Base-by-base conservation (phyloP, 2,329 filamentous ascomycete species). In the Sporothrix pseudoabietina region DNA sequence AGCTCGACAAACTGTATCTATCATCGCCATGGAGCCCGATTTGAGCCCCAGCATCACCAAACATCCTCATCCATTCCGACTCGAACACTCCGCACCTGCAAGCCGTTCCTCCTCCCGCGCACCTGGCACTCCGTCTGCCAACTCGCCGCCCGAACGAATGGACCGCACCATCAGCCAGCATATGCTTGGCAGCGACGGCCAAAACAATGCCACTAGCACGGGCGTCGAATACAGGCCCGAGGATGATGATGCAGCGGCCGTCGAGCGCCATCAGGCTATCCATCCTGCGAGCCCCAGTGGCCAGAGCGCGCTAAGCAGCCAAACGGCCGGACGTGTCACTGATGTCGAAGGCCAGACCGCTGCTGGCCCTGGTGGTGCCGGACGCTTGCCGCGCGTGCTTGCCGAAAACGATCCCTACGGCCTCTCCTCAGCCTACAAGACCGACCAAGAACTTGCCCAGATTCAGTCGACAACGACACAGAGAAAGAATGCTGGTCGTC, bases 381-480 rank as follows among this genome's bases (percentile, higher is more conserved):
- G 85, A 59, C 84, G 84, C 54, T 82, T 88, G 8, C 90, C 91
- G 0, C 85, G 85, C 9, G 88, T 90, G 78, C 88, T 85, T 26
- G 81, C 82, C 35, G 89, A 90, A 76, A 91, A 89, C 78, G 95
- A 98, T 78, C 95, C 95, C 0, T 96, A 94, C 82, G 89, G 90
- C 72, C 89, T 98, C 4, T 89, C 92, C 0, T 88, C 88, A 2
- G 90, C 89, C 71, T 88, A 96, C 80, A 98, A 97, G 83, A 90
- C 91, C 26, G 85, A 89, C 41, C 88, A 87, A 22, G 93, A 98
- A 80, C 89, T 98, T 76, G 87, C 90, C 49, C 85, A 88, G 77
- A 95, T 97, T 80, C 89, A 89, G 75, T 91, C 94, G 73, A 97
- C 97, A 80, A 92, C 90, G 1, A 92, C 92, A 8, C 89, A 91